These are phyloP conservation scores for Backusella sp. DNA, from an alignment of 192 early-diverging fungal species.

Conservation along the genomic window DNA sequence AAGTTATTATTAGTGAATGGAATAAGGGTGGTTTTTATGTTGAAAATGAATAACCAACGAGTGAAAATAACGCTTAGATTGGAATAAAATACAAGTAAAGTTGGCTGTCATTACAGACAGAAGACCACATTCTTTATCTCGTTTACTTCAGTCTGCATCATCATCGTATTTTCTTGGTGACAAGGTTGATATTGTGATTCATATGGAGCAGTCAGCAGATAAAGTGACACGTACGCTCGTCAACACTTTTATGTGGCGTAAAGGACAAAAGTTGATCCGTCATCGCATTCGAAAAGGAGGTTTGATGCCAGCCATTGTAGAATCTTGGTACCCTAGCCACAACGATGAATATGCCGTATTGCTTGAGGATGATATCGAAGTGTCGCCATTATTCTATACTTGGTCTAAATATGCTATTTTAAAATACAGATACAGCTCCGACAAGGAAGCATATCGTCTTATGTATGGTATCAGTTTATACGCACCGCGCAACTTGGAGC, in stretches of 20 bases:
- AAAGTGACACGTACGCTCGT: constrained; percentile 46
- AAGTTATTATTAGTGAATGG: constrained; percentile 13
- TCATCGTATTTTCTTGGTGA: constrained; percentile 50
- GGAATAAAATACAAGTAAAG: constrained; percentile 50
- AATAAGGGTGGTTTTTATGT: not conserved
- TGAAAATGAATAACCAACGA: not conserved
- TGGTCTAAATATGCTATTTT: constrained; percentile 59
- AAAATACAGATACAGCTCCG: constrained; percentile 52
- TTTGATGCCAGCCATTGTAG: constrained; percentile 56
- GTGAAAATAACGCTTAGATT: constrained; percentile 35
- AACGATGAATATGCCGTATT: constrained; percentile 57
- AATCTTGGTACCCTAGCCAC: constrained; percentile 55
- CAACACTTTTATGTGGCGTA: constrained; percentile 44
- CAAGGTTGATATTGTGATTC: constrained; percentile 47
- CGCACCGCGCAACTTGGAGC: constrained; percentile 53
- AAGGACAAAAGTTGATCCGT: constrained; percentile 47
- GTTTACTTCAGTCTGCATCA: constrained; percentile 48
- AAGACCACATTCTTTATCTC: constrained; percentile 57
- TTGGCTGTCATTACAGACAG: constrained; percentile 55
- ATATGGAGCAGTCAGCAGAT: constrained; percentile 59
- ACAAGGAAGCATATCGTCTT: constrained; percentile 27
- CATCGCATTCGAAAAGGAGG: constrained; percentile 58
- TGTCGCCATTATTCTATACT: constrained; percentile 56
- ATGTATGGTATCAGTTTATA: constrained; percentile 60
- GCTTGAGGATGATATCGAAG: constrained; percentile 62